Conservation (phyloP, 2,329 filamentous ascomycete genomes). For the Endothia cerciana region DNA sequence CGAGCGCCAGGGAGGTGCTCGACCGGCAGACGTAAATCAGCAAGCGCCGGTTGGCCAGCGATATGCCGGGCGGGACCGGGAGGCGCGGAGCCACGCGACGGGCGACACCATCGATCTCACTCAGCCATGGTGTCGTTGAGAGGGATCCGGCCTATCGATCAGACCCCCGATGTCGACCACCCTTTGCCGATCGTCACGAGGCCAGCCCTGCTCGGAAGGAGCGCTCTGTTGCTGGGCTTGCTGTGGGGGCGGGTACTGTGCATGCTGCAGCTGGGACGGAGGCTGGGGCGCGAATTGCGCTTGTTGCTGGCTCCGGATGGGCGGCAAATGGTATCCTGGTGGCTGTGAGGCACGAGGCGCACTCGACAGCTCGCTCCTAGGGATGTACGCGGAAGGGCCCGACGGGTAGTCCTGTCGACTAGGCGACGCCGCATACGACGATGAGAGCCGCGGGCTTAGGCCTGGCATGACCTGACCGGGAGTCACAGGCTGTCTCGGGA, state of each 20-base stretch:
- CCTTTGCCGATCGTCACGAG: slow-evolving; percentile 56
- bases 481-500: slow-evolving; percentile 34
- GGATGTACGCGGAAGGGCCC: slow-evolving; percentile 53
- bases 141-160: slow-evolving; percentile 59
- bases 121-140: slow-evolving; percentile 33
- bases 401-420: slow-evolving; percentile 49
- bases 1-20: background rate
- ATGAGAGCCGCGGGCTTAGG: slow-evolving; percentile 46
- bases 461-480: slow-evolving; percentile 42
- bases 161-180: slow-evolving; percentile 66
- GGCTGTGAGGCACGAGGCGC: slow-evolving; percentile 39
- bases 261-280: slow-evolving; percentile 36
- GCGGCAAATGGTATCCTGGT: slow-evolving; percentile 51
- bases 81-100: background rate
- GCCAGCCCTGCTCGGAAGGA: slow-evolving; percentile 35
- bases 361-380: slow-evolving; percentile 54
- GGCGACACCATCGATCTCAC: slow-evolving; percentile 7
- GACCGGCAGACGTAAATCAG: background rate
- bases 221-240: slow-evolving; percentile 32
- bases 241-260: slow-evolving; percentile 38
- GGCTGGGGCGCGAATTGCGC: slow-evolving; percentile 33
- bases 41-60: background rate
- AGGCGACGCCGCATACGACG: slow-evolving; percentile 51
- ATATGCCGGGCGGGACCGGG: background rate
- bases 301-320: slow-evolving; percentile 48